Evolutionary conservation across 2,329 filamentous ascomycete species (phyloP), one percentile per base, ranked within the genome.

Genomic region (Cladophialophora exuberans): DNA sequence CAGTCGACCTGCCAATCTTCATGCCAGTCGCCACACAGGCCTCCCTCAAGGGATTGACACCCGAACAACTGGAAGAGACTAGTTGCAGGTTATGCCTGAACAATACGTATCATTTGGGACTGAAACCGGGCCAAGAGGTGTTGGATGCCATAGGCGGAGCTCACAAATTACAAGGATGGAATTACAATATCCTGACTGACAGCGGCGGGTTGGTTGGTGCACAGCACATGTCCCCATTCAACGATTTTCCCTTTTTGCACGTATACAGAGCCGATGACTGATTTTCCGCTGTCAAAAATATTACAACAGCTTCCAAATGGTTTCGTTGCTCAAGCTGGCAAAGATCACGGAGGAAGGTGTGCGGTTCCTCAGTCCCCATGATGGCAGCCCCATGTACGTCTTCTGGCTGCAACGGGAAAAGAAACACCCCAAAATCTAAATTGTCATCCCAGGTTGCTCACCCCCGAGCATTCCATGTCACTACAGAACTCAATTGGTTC

Each of bases 231-330:
- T 41, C 33, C 48, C 38, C 51, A 50, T 52, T n/a, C n/a, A n/a
- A n/a, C n/a, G n/a, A n/a, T n/a, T n/a, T n/a, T n/a, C n/a, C n/a
- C n/a, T 43, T 52, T 54, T 9, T 45, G 44, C 39, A 20, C 30
- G 35, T 28, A 23, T 22, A 39, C 15, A 30, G 38, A 22, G 18
- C n/a, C 7, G 18, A 10, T 42, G 58, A 66, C 67, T 70, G 59
- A 72, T 50, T 45, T 64, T 50, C 44, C 48, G 39, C 23, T 15
- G 22, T 18, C 28, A 20, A 70, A 96, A n/a, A n/a, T n/a, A n/a
- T n/a, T n/a, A n/a, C n/a, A n/a, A n/a, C n/a, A n/a, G 93, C 57
- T 99, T 99, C 73, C 94, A 99, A 73, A 99, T 99, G 94, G 95
- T 99, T 52, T 97, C 91, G 59, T 80, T 99, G 28, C 83, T 99